Conservation (phyloP, 1,284 basidiomycete species). For the Fomitopsis betulina region DNA sequence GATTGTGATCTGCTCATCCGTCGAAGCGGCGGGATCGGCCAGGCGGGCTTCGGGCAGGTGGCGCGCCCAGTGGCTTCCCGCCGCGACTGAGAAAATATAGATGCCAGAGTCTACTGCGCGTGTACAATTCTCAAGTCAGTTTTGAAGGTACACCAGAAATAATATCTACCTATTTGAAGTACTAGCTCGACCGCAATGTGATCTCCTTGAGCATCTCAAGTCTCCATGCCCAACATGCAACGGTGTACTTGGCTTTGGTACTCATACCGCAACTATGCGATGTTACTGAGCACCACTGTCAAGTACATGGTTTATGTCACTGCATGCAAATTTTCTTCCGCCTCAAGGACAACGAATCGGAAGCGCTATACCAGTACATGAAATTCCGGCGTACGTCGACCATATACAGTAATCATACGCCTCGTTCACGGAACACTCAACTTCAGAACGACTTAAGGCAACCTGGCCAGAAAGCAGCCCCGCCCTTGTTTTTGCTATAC, state of each 20-base stretch:
- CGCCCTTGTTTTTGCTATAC: constrained; percentile 42
- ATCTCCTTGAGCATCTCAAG: background rate
- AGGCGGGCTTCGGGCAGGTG: background rate
- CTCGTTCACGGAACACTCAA: background rate
- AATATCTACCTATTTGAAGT: too few species aligned
- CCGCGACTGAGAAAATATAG: background rate
- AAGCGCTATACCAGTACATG: background rate
- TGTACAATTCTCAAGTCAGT: background rate
- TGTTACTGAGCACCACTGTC: constrained; percentile 1
- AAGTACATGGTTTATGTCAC: background rate
- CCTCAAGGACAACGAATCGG: background rate
- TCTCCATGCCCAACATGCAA: background rate
- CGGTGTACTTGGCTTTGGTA: constrained; percentile 2
- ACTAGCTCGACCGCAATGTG: too few species aligned
- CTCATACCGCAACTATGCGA: background rate
- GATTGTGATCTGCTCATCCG: background rate
- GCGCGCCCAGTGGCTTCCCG: background rate
- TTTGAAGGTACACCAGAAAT: too few species aligned
- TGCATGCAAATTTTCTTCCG: too few species aligned
- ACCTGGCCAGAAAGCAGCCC: constrained; percentile 35
- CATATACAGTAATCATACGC: background rate
- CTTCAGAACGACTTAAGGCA: constrained; percentile 5
- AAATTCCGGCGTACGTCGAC: background rate
- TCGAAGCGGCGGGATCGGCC: background rate
- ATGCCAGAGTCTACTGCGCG: background rate